These are phyloP conservation scores for Eucalyptus virginea DNA, from an alignment of 345 rosid species.

Conservation along the genomic window DNA sequence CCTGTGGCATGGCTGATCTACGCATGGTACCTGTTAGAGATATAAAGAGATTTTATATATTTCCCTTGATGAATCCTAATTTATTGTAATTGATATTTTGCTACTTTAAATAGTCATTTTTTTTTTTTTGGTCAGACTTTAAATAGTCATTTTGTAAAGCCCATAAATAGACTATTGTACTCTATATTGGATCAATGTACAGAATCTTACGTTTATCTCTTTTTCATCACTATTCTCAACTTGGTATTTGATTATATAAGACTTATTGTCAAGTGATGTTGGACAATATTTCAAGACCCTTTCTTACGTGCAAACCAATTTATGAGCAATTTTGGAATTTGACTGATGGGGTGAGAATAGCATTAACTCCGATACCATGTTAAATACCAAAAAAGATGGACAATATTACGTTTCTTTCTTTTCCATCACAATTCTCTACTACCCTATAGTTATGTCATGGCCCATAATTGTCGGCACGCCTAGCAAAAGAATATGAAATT, in stretches of 20 bases:
- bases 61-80: background rate
- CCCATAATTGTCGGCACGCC: background rate
- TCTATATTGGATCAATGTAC: background rate
- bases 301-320: fast-evolving
- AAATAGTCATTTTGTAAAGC: background rate
- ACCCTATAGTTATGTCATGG: background rate
- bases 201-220: too few relatives aligned
- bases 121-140: too few relatives aligned
- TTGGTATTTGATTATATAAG: too few relatives aligned
- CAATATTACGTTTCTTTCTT: background rate
- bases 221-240: too few relatives aligned
- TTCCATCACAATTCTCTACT: background rate
- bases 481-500: background rate
- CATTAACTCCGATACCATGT: fast-evolving
- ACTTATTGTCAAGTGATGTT: too few relatives aligned
- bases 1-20: background rate
- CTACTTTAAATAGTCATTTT: background rate
- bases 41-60: background rate
- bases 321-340: background rate
- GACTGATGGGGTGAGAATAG: fast-evolving
- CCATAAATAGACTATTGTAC: background rate
- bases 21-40: background rate
- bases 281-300: background rate
- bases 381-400: background rate
- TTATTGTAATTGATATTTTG: background rate